Percentiles rank a stretch among this genome's conserved stretches.
These are phyloP conservation scores for Rubia balearica DNA, from an alignment of 305 asterid genomes.

Conservation along the genomic window DNA sequence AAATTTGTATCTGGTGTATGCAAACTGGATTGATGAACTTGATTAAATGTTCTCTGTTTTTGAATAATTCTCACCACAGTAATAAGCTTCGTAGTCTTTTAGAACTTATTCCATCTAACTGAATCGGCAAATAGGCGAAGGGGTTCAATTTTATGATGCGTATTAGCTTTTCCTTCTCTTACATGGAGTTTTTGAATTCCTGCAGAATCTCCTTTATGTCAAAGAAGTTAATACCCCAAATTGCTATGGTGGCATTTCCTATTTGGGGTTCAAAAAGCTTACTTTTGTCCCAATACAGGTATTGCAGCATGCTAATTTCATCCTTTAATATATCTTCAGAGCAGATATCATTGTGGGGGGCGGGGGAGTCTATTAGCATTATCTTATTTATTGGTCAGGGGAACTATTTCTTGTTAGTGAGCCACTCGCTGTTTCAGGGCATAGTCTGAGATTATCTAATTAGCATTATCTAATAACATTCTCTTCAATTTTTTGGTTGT, in stretches of 20 bases:
- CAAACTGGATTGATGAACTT: not conserved
- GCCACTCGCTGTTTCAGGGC: not conserved
- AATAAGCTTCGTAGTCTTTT: not conserved
- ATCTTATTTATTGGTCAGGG: not conserved
- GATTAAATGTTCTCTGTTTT: not conserved
- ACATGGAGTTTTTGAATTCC: slow-evolving; percentile 13
- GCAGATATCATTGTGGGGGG: not conserved
- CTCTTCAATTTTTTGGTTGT: no score
- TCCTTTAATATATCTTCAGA: not conserved
- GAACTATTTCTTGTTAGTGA: not conserved
- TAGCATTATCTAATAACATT: no score
- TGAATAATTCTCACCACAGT: not conserved
- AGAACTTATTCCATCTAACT: not conserved
- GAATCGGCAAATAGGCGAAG: not conserved
- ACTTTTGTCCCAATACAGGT: slow-evolving; percentile 98
- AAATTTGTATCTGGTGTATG: not conserved
- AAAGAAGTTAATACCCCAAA: slow-evolving; percentile 71
- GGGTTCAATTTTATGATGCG: slow-evolving; percentile 10
- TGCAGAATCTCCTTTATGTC: slow-evolving; percentile 83
- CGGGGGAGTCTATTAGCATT: not conserved
- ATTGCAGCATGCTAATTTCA: slow-evolving; percentile 9
- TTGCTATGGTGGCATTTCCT: slow-evolving; percentile 82
- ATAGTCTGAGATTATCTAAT: no score
- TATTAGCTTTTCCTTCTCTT: slow-evolving; percentile 17
- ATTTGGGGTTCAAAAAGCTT: slow-evolving; percentile 90